Evolutionary conservation across 495 filamentous ascomycete species (phyloP), one percentile per base, ranked within the genome.

Genomic region (Penicillium robsamsonii): DNA sequence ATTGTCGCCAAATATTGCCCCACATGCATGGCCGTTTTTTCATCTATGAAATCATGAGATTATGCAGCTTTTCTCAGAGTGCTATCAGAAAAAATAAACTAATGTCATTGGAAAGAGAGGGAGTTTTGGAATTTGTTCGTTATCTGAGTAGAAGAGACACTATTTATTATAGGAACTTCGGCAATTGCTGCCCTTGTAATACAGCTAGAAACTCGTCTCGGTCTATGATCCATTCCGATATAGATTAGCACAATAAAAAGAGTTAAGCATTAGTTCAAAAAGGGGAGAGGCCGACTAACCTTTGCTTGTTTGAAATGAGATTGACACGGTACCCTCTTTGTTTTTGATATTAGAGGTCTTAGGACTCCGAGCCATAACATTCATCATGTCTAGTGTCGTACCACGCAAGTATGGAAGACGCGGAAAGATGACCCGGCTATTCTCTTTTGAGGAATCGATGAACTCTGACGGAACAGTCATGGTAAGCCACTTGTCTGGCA

Each of bases 171-270:
- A 40, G 5, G 25, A 56, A 56, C 27, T 47, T 49, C 11, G 53
- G 44, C 24, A 49, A 49, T 1, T 22, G 35, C 35, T 52, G 46
- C 31, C 59, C 59, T 42, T 47, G 46, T 12, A 70, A 38, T 24
- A 61, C 62, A 3, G 59, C 57, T 4, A 65, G 50, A 38, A 73
- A 72, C 9, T 66, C 65, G 25, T 67, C 58, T 49, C 62, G 53
- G 48, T 73, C 68, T 67, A 25, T 31, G n/a, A 87, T 84, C 49
- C 87, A 76, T 50, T 87, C 85, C 4, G 79, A 81, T 51, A 46
- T n/a, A 20, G 1, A 41, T 29, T 41, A 27, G 52, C 50, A 50
- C n/a, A 43, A 46, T 27, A n/a, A 15, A 9, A 38, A 17, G 17
- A 25, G n/a, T 40, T 22, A 31, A 20, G 53, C 35, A 43, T 18